These are phyloP conservation scores for Torulaspora maleeae DNA, from an alignment of 805 yeast species.

Conservation along the genomic window DNA sequence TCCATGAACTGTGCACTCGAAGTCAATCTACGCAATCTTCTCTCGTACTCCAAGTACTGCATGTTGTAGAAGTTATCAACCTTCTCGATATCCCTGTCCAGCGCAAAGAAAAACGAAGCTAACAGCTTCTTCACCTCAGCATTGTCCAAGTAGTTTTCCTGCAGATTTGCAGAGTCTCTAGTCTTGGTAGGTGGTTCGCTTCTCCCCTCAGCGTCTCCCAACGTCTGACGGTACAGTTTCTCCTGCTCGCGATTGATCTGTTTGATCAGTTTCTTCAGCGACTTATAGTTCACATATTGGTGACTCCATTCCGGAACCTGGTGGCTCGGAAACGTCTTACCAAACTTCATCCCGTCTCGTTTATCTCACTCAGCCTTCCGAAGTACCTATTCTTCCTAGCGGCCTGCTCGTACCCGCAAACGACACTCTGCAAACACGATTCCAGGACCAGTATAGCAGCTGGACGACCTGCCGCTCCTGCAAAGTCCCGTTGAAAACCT, in stretches of 20 bases:
- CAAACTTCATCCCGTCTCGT: constrained; percentile 58
- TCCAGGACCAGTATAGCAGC: too few relatives aligned
- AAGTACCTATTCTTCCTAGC: too few relatives aligned
- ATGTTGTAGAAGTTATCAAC: constrained; percentile 75
- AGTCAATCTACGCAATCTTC: constrained; percentile 53
- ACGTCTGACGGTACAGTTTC: constrained; percentile 25
- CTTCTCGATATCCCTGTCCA: constrained; percentile 76
- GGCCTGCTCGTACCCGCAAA: neutral
- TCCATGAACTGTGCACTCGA: constrained; percentile 31
- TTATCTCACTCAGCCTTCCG: neutral
- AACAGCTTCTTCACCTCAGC: constrained; percentile 44
- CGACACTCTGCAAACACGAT: neutral
- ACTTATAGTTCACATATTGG: constrained; percentile 80
- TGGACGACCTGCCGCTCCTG: too few relatives aligned
- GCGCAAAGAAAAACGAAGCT: constrained; percentile 66
- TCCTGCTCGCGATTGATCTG: constrained; percentile 47
- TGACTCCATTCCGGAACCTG: constrained; percentile 92
- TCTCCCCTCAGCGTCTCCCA: constrained; percentile 10
- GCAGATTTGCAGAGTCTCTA: constrained; percentile 12
- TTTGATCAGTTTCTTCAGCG: constrained; percentile 74
- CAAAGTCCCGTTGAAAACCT: neutral
- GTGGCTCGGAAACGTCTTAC: constrained; percentile 72
- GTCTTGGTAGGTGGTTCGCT: constrained; percentile 15
- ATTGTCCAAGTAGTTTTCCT: constrained; percentile 33
- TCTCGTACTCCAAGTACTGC: constrained; percentile 67